Percentiles rank a stretch among this genome's conserved stretches.
phyloP scores from a whole-genome alignment of 768 basidiomycete species.

The Arthromyces matolae region DNA sequence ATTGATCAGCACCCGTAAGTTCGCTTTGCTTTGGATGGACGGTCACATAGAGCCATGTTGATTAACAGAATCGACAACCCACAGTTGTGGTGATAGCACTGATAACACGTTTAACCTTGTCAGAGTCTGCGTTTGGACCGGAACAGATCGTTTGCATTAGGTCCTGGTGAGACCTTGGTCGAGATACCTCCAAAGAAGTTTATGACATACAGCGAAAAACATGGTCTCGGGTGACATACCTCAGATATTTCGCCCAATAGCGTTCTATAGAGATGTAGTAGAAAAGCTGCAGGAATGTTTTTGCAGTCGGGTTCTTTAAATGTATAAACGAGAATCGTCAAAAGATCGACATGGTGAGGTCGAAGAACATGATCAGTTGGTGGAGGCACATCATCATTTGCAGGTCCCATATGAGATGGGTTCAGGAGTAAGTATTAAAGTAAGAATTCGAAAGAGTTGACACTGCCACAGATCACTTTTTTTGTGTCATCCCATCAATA shows the following conservation, averaged over 20 bases:
- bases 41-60: neutral
- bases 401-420: too few species aligned
- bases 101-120: constrained; percentile 42
- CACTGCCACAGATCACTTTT: constrained; percentile 2
- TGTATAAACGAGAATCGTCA: constrained; percentile 57
- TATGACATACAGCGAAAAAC: neutral
- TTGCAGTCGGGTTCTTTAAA: constrained; percentile 58
- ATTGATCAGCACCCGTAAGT: constrained; percentile 51
- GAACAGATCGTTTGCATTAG: constrained; percentile 41
- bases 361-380: constrained; percentile 65
- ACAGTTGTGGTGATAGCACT: constrained; percentile 40
- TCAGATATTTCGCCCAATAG: constrained; percentile 71
- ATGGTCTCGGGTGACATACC: constrained; percentile 30
- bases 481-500: constrained; percentile 1
- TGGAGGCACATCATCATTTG: constrained; percentile 50
- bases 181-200: constrained; percentile 47
- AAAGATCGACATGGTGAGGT: constrained; percentile 73
- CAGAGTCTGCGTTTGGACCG: constrained; percentile 42
- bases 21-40: constrained; percentile 40
- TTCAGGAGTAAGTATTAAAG: neutral
- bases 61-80: neutral
- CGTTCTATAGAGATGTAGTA: constrained; percentile 61
- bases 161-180: constrained; percentile 54
- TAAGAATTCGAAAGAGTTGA: neutral
- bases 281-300: constrained; percentile 52